Base-by-base conservation (phyloP, 306 rosid genomes). In the Prunus mongolica region DNA sequence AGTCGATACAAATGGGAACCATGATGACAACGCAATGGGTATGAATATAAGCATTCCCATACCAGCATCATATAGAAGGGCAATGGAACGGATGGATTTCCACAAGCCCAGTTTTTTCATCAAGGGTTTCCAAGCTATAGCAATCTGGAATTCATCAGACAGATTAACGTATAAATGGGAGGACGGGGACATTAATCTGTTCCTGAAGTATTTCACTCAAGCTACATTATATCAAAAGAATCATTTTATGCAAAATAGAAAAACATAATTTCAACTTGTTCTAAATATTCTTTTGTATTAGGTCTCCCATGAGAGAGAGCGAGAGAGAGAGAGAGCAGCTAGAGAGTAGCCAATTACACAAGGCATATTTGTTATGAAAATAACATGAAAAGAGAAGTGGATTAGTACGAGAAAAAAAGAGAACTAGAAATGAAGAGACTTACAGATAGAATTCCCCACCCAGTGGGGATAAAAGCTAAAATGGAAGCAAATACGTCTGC, bases 1-100 rank as follows among this genome's bases (percentile, higher is more conserved):
- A 6, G 97, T 92, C 1, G 99, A 92, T 45, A 95, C 87, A 78
- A 92, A 92, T 38, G 99, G 99, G 83, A 95, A 92, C 98, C 99
- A 95, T 0, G 97, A 95, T 32, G 82, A 76, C 13, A 92, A 69
- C 25, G 97, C 97, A 73, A 92, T 76, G 70, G 99, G 99, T 51
- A 95, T 63, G 64, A 95, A 95, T 75, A 95, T 86, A 22, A 95
- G 55, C 97, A 92, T 89, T 79, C 99, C 98, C 99, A 95, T 95
- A 63, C 92, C 96, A 24, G 97, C 97, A 71, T 95, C 96, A 62
- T 92, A 95, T n/a, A 91, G 82, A 18, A 94, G 92, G 60, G 91
- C 97, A 69, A 92, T 78, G 30, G 97, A 92, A 32, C 97, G 93
- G 34, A 95, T 51, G 52, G 93, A 92, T 77, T 95, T 90, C 97